Evolutionary conservation across 495 filamentous ascomycete genomes (phyloP), one percentile per base, ranked within the genome.

Genomic region (Margaritispora aquatica): DNA sequence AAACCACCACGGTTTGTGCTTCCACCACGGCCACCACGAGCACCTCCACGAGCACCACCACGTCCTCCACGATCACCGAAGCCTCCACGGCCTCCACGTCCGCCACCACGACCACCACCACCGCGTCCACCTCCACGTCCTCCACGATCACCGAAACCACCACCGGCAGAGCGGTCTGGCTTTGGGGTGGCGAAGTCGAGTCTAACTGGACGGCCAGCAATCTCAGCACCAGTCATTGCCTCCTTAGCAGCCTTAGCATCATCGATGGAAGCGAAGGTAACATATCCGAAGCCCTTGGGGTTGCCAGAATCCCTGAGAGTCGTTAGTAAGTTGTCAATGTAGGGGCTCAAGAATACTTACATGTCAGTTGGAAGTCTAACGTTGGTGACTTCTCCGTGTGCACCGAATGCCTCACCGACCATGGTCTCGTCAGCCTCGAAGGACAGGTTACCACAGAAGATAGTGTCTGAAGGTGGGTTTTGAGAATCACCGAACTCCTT

Each of bases 201-300:
- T 66, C 94, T 88, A 65, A 96, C 78, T 22, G 88, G 65, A 62
- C 94, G 91, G 51, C 89, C 91, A 64, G 81, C 84, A 61, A 97
- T 78, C 46, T 88, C 81, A 59, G 79, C 75, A 60, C 94, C 94
- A 54, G 86, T 84, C 71, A 90, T 85, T n/a, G 75, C 75, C 64
- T 86, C 81, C 60, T 88, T 85, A 26, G 88, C 94, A 55, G 74
- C 73, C 74, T 86, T 88, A 55, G 94, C 90, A 68, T 97, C 92
- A 11, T 96, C 94, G 53, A 96, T 74, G 13, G 86, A 89, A 41
- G 74, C 72, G 78, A 89, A 96, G 66, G 87, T 85, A 52, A 98
- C 87, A 71, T 98, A 98, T 50, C 89, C 95, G 71, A 95, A 97
- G 55, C 94, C 94, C 84, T 97, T 97, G 70, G 83, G 88, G 55